Conservation (phyloP, 257 asterid species). For the Solanum clarkiae region DNA sequence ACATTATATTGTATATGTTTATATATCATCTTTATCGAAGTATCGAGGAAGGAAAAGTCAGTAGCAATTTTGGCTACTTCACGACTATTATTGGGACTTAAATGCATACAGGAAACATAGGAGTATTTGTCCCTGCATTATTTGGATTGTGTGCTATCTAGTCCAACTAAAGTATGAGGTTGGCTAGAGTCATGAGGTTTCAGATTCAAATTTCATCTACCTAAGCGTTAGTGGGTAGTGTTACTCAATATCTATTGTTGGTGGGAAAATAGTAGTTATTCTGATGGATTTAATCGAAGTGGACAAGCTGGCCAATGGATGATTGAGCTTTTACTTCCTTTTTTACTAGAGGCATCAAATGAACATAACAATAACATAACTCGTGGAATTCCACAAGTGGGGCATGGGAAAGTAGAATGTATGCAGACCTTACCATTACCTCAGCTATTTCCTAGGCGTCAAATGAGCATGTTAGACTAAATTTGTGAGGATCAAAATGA, state of each 20-base stretch:
- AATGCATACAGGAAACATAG: too few species aligned
- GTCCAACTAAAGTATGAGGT: neutral
- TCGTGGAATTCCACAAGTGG: fast-evolving
- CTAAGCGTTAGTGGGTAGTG: fast-evolving
- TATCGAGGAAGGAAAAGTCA: neutral
- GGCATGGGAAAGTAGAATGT: too few species aligned
- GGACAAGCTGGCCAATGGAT: neutral
- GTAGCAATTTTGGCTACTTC: neutral
- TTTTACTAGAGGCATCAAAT: too few species aligned
- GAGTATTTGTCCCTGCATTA: neutral
- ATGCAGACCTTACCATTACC: fast-evolving
- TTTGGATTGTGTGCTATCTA: neutral
- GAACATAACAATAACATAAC: too few species aligned
- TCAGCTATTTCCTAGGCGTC: too few species aligned
- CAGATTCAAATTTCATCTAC: neutral
- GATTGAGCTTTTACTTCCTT: neutral
- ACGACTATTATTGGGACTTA: neutral
- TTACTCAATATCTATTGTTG: neutral
- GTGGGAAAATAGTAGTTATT: neutral
- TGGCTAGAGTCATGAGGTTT: neutral
- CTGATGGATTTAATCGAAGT: neutral
- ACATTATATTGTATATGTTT: neutral
- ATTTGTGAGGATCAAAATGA: neutral
- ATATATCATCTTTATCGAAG: neutral
- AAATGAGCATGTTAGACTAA: too few species aligned